A percentile compares a stretch with the other conserved stretches of the same genome.
phyloP scores from a whole-genome alignment of 495 filamentous ascomycete genomes.

The Recurvomyces mirabilis region DNA sequence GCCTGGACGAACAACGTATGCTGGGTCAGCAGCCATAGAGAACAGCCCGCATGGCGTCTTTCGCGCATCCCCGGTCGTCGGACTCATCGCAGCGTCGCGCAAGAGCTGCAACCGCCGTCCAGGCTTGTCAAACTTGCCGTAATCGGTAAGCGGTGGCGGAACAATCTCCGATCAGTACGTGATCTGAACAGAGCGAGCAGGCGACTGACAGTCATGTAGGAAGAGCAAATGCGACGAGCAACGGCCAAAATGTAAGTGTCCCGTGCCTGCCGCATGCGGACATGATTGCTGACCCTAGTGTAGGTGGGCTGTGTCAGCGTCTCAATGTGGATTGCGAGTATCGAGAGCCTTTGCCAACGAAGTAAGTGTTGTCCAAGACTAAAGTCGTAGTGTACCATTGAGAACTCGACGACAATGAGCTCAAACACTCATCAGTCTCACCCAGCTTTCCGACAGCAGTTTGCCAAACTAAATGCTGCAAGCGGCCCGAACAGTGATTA shows the following conservation, averaged over 20 bases:
- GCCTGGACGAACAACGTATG: no score
- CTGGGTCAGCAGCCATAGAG: no score
- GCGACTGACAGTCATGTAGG: conserved; percentile 6
- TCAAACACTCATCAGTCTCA: no score
- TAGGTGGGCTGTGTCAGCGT: conserved; percentile 25
- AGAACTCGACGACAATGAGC: no score
- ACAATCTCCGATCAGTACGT: background rate
- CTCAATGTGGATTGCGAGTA: conserved; percentile 48
- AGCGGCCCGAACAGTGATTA: conserved; percentile 1
- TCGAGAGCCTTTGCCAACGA: conserved; percentile 50
- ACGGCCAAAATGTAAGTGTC: conserved; percentile 24
- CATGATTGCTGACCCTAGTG: background rate
- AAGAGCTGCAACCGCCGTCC: conserved; percentile 27
- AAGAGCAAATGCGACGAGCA: conserved; percentile 30
- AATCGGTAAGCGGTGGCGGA: conserved; percentile 9
- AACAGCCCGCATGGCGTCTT: background rate
- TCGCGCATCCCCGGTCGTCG: background rate
- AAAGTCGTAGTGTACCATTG: no score
- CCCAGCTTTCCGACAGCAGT: background rate
- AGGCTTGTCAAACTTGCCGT: conserved; percentile 29
- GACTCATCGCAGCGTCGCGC: conserved; percentile 19
- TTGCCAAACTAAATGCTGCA: no score
- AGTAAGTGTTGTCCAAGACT: no score
- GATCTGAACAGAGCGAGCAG: no score
- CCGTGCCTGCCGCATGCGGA: background rate